These are phyloP conservation scores for Multifurca ochricompacta DNA, from an alignment of 768 basidiomycete genomes.

Conservation along the genomic window DNA sequence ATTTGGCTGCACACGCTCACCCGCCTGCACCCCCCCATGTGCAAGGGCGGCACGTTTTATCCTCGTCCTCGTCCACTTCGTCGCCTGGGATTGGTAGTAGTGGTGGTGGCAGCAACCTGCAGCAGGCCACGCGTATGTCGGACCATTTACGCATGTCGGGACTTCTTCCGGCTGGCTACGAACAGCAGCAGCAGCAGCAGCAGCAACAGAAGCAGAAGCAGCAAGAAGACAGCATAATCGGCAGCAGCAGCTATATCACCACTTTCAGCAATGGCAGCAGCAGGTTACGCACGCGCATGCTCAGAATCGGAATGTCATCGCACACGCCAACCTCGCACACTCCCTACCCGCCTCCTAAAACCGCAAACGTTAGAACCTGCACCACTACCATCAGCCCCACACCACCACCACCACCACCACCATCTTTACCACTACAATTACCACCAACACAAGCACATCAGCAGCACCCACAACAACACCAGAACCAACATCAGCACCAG, in stretches of 20 bases:
- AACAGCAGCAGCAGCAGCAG: neutral
- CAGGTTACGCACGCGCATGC: neutral
- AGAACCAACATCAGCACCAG: too few species aligned
- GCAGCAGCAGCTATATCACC: too few species aligned
- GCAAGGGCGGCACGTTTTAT: too few species aligned
- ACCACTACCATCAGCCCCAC: neutral
- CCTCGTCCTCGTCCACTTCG: too few species aligned
- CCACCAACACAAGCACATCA: too few species aligned
- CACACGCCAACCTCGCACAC: constrained; percentile 7
- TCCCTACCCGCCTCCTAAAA: neutral
- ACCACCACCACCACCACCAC: too few species aligned
- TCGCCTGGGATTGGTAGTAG: too few species aligned
- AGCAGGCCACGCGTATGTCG: neutral
- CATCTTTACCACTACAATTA: too few species aligned
- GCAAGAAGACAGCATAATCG: too few species aligned
- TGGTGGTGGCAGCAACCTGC: neutral
- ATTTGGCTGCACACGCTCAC: neutral
- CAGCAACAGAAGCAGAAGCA: neutral
- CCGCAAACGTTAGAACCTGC: neutral
- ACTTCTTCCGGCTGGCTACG: neutral
- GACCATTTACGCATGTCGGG: neutral
- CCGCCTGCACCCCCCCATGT: neutral
- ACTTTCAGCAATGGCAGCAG: too few species aligned
- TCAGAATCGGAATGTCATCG: neutral
- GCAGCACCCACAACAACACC: too few species aligned